Evolutionary conservation across 1,139 yeast species (phyloP), one percentile per base, ranked within the genome.

Genomic region (Pichia cactophila): DNA sequence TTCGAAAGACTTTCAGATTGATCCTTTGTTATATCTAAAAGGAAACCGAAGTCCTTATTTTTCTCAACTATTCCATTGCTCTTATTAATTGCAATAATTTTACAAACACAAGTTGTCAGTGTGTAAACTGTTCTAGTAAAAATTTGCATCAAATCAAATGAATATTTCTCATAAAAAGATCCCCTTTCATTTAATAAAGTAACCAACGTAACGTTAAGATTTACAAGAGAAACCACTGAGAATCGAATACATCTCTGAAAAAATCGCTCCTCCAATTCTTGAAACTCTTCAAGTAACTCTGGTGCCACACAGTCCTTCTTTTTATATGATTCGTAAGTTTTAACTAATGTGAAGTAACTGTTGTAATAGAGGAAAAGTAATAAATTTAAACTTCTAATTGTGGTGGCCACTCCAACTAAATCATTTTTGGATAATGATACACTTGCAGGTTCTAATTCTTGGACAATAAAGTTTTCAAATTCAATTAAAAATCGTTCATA

Each of bases 81-180:
- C 26, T 42, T 46, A 20, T 45, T 45, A 16, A 33, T 23, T 14
- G 45, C 33, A 47, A 54, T 44, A 41, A 52, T 42, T 37, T 46
- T 44, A 17, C 54, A 50, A 23, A 54, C 33, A n/a, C 45, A 44
- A 9, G 47, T 49, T 14, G 49, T 45, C 9, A 54, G 28, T 4
- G 51, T 50, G 26, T 46, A 54, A 11, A 56, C 46, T 9, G 52
- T 51, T 20, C 58, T 55, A 31, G 55, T 51, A 33, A 61, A 53
- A 17, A 58, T 46, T 43, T 54, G 56, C 20, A 61, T 48, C 23
- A 61, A 43, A 47, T 60, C 63, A 7, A 59, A 50, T 3, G 61
- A 55, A 49, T 46, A 51, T 39, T 52, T 50, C 36, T 51, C 50
- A 38, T 44, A 43, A 43, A 45, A 39, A 43, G 50, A 47, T 10